Conservation (phyloP, 2,329 filamentous ascomycete species). For the Pseudocercospora ulei region DNA sequence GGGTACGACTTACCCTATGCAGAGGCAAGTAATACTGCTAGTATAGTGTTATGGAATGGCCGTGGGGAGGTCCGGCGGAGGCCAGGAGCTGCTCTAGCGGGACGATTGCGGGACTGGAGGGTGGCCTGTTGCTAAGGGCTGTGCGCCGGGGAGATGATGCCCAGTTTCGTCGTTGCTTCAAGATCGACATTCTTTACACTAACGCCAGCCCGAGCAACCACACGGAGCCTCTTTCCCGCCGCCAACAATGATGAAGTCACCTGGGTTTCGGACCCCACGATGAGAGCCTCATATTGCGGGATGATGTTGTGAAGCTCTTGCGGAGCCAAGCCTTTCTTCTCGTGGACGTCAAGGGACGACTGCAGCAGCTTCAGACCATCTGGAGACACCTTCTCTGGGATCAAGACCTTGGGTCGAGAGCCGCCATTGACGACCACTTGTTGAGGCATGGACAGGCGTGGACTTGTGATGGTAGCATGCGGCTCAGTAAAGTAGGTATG, state of each 20-base stretch:
- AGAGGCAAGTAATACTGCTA: too few species aligned
- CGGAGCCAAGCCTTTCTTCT: conserved; percentile 52
- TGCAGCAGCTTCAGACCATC: conserved; percentile 63
- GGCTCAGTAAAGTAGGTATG: too few species aligned
- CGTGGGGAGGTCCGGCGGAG: too few species aligned
- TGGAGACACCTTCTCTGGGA: conserved; percentile 70
- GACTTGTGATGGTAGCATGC: too few species aligned
- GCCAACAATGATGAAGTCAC: conserved; percentile 59
- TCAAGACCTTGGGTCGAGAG: conserved; percentile 49
- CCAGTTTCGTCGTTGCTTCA: conserved; percentile 57
- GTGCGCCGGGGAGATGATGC: conserved; percentile 56
- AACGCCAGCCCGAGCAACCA: conserved; percentile 70
- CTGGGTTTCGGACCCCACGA: conserved; percentile 72
- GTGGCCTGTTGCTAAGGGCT: too few species aligned
- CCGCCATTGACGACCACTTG: conserved; percentile 12
- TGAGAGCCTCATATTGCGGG: conserved; percentile 62
- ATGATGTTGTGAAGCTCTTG: conserved; percentile 59
- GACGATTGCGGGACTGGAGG: too few species aligned
- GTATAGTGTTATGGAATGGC: too few species aligned
- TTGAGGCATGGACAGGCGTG: conserved; percentile 17
- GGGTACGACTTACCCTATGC: too few species aligned
- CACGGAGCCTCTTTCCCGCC: conserved; percentile 59
- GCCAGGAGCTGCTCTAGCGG: too few species aligned
- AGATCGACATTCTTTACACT: conserved; percentile 78
- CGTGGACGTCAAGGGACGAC: conserved; percentile 59